Evolutionary conservation across 2,329 filamentous ascomycete genomes (phyloP).

Genomic region (Amylocarpus encephaloides): DNA sequence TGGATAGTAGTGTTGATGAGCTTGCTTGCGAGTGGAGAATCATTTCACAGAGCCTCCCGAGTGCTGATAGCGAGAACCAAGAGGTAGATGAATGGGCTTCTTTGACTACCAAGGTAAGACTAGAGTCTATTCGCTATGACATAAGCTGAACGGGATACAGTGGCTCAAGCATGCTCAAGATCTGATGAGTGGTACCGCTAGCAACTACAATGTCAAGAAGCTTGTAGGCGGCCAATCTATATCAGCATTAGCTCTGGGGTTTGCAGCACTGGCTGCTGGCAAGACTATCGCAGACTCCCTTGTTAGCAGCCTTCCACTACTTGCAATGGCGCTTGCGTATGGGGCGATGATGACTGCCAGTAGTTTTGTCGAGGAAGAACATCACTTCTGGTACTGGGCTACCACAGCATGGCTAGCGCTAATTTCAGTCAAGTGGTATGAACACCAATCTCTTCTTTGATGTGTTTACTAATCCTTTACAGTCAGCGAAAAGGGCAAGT

Average conservation of each 20-base stretch:
- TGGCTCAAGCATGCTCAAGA: constrained; percentile 51
- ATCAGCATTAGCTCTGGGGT: constrained; percentile 32
- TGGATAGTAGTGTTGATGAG: constrained; percentile 38
- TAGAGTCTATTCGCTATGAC: not conserved
- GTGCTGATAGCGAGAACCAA: constrained; percentile 17
- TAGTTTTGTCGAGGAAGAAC: constrained; percentile 96
- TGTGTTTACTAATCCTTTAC: constrained; percentile 14
- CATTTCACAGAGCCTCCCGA: constrained; percentile 27
- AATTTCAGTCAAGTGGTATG: constrained; percentile 41
- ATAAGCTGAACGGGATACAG: constrained; percentile 12
- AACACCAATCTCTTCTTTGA: not conserved
- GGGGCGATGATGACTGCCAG: constrained; percentile 94
- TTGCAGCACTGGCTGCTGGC: constrained; percentile 33
- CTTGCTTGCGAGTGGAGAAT: constrained; percentile 65
- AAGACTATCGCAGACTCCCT: constrained; percentile 36
- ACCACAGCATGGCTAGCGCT: constrained; percentile 62
- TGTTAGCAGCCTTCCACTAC: constrained; percentile 38
- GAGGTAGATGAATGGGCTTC: constrained; percentile 37
- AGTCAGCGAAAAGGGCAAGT: constrained; percentile 21
- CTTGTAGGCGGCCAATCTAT: constrained; percentile 44
- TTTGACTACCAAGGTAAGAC: constrained; percentile 38
- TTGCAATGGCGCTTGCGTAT: constrained; percentile 55
- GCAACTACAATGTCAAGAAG: constrained; percentile 74
- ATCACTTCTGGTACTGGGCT: constrained; percentile 97
- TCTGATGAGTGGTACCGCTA: constrained; percentile 81